These are phyloP conservation scores for Coemansia sp. DNA, from an alignment of 192 early-diverging fungal genomes.

Conservation along the genomic window DNA sequence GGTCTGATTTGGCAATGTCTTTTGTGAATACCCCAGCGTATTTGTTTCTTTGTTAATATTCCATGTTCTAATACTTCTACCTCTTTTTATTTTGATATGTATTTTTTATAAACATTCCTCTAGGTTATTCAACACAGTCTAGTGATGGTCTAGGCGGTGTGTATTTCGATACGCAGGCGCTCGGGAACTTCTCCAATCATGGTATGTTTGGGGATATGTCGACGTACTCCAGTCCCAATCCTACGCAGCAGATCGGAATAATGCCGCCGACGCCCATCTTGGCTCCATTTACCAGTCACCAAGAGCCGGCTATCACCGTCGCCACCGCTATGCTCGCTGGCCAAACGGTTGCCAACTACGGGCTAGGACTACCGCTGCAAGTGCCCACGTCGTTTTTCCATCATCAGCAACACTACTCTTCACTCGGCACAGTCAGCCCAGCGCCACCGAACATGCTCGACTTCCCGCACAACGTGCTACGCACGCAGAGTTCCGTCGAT, in stretches of 20 bases:
- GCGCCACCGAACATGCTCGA: constrained; percentile 44
- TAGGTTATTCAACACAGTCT: constrained; percentile 20
- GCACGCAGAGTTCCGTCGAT: not conserved
- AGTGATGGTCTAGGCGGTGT: constrained; percentile 26
- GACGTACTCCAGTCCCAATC: not conserved
- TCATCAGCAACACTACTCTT: not conserved
- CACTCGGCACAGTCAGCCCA: constrained; percentile 20
- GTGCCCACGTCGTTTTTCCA: not conserved
- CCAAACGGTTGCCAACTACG: not conserved
- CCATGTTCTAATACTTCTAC: no score
- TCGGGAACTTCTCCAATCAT: constrained; percentile 10
- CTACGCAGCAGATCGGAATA: constrained; percentile 19
- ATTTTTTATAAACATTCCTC: constrained; percentile 33
- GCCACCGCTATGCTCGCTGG: not conserved
- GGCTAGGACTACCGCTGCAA: constrained; percentile 16
- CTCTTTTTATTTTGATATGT: not conserved
- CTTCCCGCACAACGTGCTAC: constrained; percentile 29
- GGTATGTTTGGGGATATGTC: constrained; percentile 2
- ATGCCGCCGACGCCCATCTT: constrained; percentile 37
- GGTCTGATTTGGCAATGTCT: not conserved
- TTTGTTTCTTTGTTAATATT: not conserved
- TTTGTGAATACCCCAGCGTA: not conserved
- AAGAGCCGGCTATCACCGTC: no score
- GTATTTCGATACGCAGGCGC: constrained; percentile 21
- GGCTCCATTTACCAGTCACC: constrained; percentile 5